Conservation (phyloP, 148 eudicot genomes). For the Rhododendron simsii region DNA sequence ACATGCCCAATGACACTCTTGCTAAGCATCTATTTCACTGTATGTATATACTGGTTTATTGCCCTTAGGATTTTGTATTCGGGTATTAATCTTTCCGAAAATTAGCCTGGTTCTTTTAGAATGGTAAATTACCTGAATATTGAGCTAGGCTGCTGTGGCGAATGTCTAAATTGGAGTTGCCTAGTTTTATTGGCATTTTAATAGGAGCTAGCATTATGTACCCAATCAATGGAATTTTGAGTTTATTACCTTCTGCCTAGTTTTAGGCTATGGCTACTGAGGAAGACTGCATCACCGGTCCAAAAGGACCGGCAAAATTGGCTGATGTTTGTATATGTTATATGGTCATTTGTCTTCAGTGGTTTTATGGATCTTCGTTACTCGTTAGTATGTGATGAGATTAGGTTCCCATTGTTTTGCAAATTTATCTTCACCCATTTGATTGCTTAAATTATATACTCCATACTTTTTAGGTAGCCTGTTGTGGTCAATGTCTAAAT, state of each 20-base stretch:
- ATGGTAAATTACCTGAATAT: background rate
- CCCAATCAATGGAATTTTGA: background rate
- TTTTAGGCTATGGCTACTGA: background rate
- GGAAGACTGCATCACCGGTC: conserved; percentile 2
- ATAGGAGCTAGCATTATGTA: background rate
- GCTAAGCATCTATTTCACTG: conserved; percentile 96
- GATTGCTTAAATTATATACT: background rate
- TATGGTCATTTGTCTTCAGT: background rate
- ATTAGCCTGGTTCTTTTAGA: background rate
- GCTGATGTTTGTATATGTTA: background rate
- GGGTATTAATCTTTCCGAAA: background rate
- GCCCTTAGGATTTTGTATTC: background rate
- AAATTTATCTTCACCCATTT: background rate
- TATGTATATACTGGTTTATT: conserved; percentile 20
- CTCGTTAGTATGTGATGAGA: background rate
- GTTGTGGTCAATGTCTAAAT: background rate
- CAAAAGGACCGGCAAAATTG: background rate
- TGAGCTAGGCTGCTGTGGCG: conserved; percentile 1
- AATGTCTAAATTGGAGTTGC: background rate
- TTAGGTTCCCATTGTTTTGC: background rate
- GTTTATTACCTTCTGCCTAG: background rate
- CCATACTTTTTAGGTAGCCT: background rate
- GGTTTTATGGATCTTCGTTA: background rate
- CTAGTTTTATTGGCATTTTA: background rate
- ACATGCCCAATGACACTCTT: conserved; percentile 93